These are phyloP conservation scores for Ilex asprella DNA, from an alignment of 257 asterid species.

Conservation along the genomic window DNA sequence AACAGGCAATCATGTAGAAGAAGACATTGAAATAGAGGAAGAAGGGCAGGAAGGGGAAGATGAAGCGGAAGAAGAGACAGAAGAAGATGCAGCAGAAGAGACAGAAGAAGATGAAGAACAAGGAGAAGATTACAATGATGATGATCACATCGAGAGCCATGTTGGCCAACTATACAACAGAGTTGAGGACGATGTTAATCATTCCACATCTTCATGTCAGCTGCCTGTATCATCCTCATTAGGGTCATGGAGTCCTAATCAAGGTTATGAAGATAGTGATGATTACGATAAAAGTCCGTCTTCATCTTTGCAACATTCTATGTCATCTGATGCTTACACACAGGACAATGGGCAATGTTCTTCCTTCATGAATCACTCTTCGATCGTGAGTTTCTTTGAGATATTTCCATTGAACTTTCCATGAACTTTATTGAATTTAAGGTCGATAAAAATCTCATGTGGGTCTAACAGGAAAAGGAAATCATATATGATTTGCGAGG, in stretches of 20 bases:
- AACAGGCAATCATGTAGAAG: slow-evolving; percentile 1
- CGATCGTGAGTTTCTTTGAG: slow-evolving; percentile 42
- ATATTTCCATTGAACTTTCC: slow-evolving; percentile 1
- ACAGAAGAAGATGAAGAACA: slow-evolving; percentile 9
- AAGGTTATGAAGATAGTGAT: slow-evolving; percentile 26
- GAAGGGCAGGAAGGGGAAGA: slow-evolving; percentile 12
- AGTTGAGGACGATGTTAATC: slow-evolving; percentile 29
- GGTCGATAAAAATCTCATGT: background rate
- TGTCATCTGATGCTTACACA: slow-evolving; percentile 26
- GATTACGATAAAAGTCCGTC: slow-evolving; percentile 34
- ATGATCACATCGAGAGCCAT: slow-evolving; percentile 40
- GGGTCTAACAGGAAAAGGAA: slow-evolving; percentile 65
- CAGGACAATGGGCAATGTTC: slow-evolving; percentile 31
- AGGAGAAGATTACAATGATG: slow-evolving; percentile 23
- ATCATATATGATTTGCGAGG: slow-evolving; percentile 68
- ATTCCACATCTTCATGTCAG: slow-evolving; percentile 16
- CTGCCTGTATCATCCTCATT: slow-evolving; percentile 5
- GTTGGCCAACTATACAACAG: slow-evolving; percentile 26
- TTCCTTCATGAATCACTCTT: slow-evolving; percentile 30
- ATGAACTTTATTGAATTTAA: too few relatives aligned
- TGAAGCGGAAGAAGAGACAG: background rate
- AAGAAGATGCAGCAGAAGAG: slow-evolving; percentile 6
- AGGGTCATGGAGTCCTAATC: slow-evolving; percentile 34
- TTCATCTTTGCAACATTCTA: slow-evolving; percentile 41
- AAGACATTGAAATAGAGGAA: slow-evolving; percentile 11